These are phyloP conservation scores for Davidsoniella virescens DNA, from an alignment of 2,329 filamentous ascomycete genomes.

Conservation along the genomic window DNA sequence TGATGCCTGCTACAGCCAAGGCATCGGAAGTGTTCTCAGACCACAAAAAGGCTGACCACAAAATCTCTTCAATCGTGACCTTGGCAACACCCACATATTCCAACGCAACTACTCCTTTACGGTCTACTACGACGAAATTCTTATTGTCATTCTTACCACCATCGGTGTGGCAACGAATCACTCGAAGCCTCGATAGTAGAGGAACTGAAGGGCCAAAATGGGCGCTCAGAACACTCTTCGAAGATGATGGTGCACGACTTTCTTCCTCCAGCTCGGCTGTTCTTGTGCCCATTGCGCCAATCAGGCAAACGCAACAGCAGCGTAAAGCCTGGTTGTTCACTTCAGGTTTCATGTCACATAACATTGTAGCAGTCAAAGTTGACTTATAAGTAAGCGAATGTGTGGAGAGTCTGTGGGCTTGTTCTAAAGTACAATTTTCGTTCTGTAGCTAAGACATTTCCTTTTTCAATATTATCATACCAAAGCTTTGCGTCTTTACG, in stretches of 20 bases:
- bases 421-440: not conserved
- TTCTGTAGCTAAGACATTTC: not conserved
- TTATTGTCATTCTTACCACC: too few relatives aligned
- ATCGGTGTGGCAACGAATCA: too few relatives aligned
- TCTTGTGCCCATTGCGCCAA: conserved; percentile 35
- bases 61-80: conserved; percentile 3
- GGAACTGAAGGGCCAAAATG: conserved; percentile 17
- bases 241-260: conserved; percentile 37
- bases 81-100: conserved; percentile 11
- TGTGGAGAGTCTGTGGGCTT: not conserved
- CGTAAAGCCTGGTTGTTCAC: conserved; percentile 40
- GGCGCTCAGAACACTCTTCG: conserved; percentile 34
- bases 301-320: conserved; percentile 22
- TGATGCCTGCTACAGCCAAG: conserved; percentile 31
- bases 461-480: too few relatives aligned
- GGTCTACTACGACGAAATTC: too few relatives aligned
- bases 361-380: conserved; percentile 34
- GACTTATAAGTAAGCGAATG: conserved; percentile 22
- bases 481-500: too few relatives aligned
- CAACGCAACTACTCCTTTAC: conserved; percentile 2
- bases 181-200: too few relatives aligned
- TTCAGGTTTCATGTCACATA: conserved; percentile 36
- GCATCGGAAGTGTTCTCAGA: conserved; percentile 22
- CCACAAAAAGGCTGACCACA: conserved; percentile 18
- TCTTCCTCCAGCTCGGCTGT: conserved; percentile 35